Conservation (phyloP, 2,329 filamentous ascomycete genomes). For the Hortaea werneckii region DNA sequence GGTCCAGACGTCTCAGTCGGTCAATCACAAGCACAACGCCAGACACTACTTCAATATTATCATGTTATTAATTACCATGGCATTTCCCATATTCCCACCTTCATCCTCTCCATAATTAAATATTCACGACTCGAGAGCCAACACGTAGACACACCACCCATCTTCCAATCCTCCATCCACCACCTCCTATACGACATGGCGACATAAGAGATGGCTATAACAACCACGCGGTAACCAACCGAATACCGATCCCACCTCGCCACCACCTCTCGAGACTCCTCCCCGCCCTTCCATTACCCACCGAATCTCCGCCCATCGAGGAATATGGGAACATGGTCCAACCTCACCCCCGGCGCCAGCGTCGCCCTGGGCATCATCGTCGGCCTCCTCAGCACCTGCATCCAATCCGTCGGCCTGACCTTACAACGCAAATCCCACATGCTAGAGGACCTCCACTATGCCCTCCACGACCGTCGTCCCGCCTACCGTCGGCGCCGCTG, state of each 20-base stretch:
- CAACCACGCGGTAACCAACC: background rate
- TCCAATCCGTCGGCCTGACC: conserved; percentile 90
- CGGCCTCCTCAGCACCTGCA: conserved; percentile 82
- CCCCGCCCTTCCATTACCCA: no score
- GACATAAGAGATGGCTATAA: background rate
- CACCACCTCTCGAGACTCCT: background rate
- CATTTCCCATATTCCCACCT: background rate
- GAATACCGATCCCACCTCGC: background rate
- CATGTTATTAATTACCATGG: background rate
- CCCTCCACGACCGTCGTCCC: conserved; percentile 67
- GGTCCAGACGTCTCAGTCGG: background rate
- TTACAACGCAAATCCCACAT: conserved; percentile 97
- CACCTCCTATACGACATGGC: background rate
- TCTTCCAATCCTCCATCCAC: background rate
- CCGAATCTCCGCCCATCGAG: no score
- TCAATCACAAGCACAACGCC: background rate
- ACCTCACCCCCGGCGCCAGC: conserved; percentile 26
- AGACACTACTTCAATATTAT: background rate
- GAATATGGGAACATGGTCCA: conserved; percentile 6
- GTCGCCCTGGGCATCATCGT: conserved; percentile 70
- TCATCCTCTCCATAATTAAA: background rate
- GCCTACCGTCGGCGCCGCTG: conserved; percentile 85
- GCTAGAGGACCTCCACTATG: conserved; percentile 85
- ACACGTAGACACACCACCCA: background rate
- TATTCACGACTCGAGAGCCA: background rate